These are phyloP conservation scores for Botrytis byssoidea DNA, from an alignment of 2,329 filamentous ascomycete species.

Conservation along the genomic window DNA sequence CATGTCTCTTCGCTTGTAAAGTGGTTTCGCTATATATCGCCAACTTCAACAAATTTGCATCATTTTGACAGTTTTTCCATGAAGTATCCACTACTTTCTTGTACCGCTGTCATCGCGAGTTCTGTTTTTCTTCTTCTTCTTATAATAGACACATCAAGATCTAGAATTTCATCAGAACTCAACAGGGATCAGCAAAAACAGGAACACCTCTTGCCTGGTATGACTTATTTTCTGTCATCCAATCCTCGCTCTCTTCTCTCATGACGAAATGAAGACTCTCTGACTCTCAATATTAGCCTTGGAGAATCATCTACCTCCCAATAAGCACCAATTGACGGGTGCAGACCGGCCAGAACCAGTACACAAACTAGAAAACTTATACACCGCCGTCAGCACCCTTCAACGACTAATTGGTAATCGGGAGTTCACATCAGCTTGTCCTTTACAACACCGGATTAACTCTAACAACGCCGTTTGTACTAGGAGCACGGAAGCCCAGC, in stretches of 20 bases:
- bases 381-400: not conserved
- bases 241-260: not conserved
- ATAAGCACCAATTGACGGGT: not conserved
- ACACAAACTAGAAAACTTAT: too few species aligned
- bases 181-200: not conserved
- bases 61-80: not conserved
- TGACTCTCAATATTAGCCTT: not conserved
- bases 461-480: not conserved
- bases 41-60: not conserved
- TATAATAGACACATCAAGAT: too few species aligned
- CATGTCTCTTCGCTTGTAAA: not conserved
- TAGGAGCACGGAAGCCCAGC: not conserved
- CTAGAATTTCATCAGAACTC: not conserved
- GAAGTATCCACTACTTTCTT: not conserved
- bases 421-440: not conserved
- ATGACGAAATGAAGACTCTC: not conserved
- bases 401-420: not conserved
- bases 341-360: not conserved
- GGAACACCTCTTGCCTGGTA: not conserved
- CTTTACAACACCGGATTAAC: not conserved
- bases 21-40: slow-evolving; percentile 1
- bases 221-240: not conserved
- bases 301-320: not conserved
- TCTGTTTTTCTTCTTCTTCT: not conserved
- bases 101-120: not conserved